Evolutionary conservation across 371 early-diverging fungal species (phyloP).

Genomic region (Apophysomyces sp.): DNA sequence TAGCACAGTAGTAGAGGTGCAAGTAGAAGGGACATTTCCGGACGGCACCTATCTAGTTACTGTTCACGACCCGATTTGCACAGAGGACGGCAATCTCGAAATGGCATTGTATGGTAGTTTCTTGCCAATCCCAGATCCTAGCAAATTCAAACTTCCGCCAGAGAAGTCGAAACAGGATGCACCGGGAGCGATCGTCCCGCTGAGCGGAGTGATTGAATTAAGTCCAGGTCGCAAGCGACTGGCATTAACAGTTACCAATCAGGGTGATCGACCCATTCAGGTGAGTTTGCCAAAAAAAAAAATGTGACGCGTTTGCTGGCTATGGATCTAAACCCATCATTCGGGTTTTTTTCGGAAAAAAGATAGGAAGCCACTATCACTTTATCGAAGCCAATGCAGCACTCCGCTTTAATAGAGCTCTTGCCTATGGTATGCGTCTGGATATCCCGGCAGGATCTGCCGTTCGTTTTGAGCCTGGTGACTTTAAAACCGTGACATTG

Average conservation of each 20-base stretch:
- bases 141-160: conserved; percentile 54
- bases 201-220: conserved; percentile 61
- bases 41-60: conserved; percentile 93
- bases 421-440: conserved; percentile 82
- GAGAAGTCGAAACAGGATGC: conserved; percentile 36
- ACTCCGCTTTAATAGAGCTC: conserved; percentile 77
- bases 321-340: background rate
- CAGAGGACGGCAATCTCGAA: conserved; percentile 75
- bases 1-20: conserved; percentile 75
- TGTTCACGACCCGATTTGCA: conserved; percentile 85
- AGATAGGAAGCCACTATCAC: conserved; percentile 93
- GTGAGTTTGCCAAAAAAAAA: conserved; percentile 28
- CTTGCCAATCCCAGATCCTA: conserved; percentile 69
- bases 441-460: conserved; percentile 88
- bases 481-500: conserved; percentile 77
- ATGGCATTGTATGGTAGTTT: conserved; percentile 87
- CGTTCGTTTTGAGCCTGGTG: conserved; percentile 82
- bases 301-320: background rate
- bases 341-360: background rate
- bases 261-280: conserved; percentile 91
- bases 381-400: conserved; percentile 86
- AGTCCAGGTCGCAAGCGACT: conserved; percentile 69
- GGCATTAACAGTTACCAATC: conserved; percentile 78
- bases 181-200: conserved; percentile 68
- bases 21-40: conserved; percentile 87